Evolutionary conservation across 2,329 filamentous ascomycete species (phyloP).

Genomic region (Zasmidium cellare): DNA sequence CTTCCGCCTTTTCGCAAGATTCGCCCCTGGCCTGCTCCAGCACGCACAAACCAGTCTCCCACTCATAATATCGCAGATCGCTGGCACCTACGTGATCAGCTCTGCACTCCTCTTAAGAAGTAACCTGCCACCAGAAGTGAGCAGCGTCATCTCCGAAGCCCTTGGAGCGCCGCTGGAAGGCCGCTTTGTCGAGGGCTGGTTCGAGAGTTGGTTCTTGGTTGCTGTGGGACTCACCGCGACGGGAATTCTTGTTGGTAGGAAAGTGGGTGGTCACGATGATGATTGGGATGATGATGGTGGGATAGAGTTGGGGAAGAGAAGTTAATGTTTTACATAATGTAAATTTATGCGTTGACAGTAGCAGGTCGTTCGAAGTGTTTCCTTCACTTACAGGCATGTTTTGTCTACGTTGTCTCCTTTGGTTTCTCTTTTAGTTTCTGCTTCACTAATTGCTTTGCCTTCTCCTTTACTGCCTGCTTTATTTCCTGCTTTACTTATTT

Average conservation of each 20-base stretch:
- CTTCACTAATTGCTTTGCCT: too few relatives aligned
- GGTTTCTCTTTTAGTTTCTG: too few relatives aligned
- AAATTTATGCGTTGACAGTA: too few relatives aligned
- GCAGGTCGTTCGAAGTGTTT: neutral
- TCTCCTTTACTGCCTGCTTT: too few relatives aligned
- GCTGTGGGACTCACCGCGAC: slow-evolving; percentile 65
- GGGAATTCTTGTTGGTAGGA: slow-evolving; percentile 73
- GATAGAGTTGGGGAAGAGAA: slow-evolving; percentile 71
- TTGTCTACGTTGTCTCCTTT: too few relatives aligned
- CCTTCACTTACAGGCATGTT: too few relatives aligned
- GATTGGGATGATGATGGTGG: slow-evolving; percentile 39
- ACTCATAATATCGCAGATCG: slow-evolving; percentile 75
- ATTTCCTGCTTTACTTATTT: too few relatives aligned
- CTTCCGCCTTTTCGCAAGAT: slow-evolving; percentile 75
- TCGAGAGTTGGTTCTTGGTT: slow-evolving; percentile 80
- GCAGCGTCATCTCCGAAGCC: slow-evolving; percentile 74
- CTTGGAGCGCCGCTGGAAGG: slow-evolving; percentile 74
- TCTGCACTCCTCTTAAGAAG: slow-evolving; percentile 74
- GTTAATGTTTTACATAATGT: slow-evolving; percentile 39
- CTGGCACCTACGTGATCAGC: slow-evolving; percentile 82
- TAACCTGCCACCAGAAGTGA: slow-evolving; percentile 75
- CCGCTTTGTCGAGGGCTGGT: slow-evolving; percentile 77
- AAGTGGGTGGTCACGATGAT: slow-evolving; percentile 49
- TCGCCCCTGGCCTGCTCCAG: slow-evolving; percentile 69
- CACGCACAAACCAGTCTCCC: slow-evolving; percentile 77